Conservation (phyloP, 176 grass and related monocot species). For the Paspalum notatum region DNA sequence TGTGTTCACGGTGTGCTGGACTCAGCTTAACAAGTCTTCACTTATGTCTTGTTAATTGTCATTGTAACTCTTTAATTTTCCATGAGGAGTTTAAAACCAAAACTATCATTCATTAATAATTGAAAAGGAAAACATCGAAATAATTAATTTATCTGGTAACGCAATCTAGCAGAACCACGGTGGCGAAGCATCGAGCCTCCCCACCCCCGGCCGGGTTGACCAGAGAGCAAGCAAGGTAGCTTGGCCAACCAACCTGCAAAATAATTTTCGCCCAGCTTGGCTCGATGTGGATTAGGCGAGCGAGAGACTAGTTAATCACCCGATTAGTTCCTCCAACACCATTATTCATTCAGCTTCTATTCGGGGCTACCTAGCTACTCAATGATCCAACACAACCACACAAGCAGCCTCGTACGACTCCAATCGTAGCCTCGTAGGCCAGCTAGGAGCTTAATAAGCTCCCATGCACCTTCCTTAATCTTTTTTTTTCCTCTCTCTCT, state of each 20-base stretch:
- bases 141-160: neutral
- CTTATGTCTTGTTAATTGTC: too few species aligned
- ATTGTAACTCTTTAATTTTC: too few species aligned
- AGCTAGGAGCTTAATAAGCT: neutral
- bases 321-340: slow-evolving; percentile 26
- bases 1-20: too few species aligned
- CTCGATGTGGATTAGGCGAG: neutral
- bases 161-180: slow-evolving; percentile 40
- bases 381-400: slow-evolving; percentile 33
- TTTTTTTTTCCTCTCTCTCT: neutral
- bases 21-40: too few species aligned
- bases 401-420: neutral
- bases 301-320: neutral
- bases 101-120: too few species aligned
- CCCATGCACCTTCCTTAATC: neutral
- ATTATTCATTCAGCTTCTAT: neutral
- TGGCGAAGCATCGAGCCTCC: neutral
- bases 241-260: neutral
- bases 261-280: slow-evolving; percentile 27
- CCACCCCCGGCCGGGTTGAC: slow-evolving; percentile 3
- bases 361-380: slow-evolving; percentile 4
- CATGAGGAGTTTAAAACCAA: too few species aligned
- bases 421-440: neutral
- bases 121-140: too few species aligned
- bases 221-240: neutral